These are phyloP conservation scores for Amanita phalloides DNA, from an alignment of 768 basidiomycete species.

Conservation along the genomic window DNA sequence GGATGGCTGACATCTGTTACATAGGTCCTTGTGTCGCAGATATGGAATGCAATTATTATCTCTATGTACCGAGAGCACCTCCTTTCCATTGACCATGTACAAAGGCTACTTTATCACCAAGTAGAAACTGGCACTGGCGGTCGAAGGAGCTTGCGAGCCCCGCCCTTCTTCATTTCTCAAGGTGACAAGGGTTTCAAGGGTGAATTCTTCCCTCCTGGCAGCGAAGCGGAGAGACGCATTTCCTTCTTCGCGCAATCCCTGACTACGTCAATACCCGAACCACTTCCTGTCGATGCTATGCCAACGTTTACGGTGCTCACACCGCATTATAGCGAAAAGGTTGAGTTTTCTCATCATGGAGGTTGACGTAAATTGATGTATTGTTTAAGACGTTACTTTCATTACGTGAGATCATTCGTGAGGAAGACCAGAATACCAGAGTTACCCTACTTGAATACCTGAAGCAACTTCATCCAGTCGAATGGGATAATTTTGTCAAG, in stretches of 20 bases:
- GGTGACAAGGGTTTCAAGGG: constrained; percentile 68
- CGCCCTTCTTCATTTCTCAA: constrained; percentile 97
- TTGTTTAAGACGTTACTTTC: constrained; percentile 74
- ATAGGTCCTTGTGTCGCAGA: constrained; percentile 93
- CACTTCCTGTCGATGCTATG: constrained; percentile 98
- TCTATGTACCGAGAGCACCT: constrained; percentile 99
- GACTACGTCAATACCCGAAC: constrained; percentile 89
- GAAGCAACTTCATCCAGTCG: constrained; percentile 94
- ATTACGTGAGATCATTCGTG: constrained; percentile 95
- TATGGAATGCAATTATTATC: constrained; percentile 99
- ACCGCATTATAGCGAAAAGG: constrained; percentile 98
- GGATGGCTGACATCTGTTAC: constrained; percentile 1
- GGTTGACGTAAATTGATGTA: constrained; percentile 6
- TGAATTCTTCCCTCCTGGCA: constrained; percentile 91
- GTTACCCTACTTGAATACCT: constrained; percentile 97
- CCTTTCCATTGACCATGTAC: constrained; percentile 97
- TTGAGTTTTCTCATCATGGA: constrained; percentile 17
- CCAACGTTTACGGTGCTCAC: constrained; percentile 98
- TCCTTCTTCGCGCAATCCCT: constrained; percentile 98
- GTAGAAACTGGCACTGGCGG: constrained; percentile 74
- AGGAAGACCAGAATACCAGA: constrained; percentile 94
- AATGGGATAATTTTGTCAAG: constrained; percentile 99
- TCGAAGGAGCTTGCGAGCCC: constrained; percentile 85
- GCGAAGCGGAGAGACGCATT: constrained; percentile 94
- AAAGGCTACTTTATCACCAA: constrained; percentile 96